phyloP scores from a whole-genome alignment of 1,139 yeast genomes.

The Nakaseomyces nivariensis region DNA sequence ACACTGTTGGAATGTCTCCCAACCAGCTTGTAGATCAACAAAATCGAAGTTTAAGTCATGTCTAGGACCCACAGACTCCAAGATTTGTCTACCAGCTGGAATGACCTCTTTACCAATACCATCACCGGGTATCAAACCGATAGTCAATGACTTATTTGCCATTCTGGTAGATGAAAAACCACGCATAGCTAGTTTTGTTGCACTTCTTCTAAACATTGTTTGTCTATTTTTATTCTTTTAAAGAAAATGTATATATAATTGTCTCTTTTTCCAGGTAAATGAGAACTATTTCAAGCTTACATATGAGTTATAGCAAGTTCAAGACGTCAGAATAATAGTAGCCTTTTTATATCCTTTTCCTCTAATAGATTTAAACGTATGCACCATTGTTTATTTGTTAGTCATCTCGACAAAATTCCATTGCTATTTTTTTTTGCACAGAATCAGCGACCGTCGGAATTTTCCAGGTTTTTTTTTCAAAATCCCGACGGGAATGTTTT shows the following conservation, averaged over 20 bases:
- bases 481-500: too few relatives aligned
- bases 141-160: conserved; percentile 23
- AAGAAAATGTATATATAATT: not conserved
- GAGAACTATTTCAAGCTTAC: not conserved
- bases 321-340: not conserved
- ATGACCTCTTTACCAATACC: conserved; percentile 97
- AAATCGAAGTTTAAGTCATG: conserved; percentile 77
- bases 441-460: too few relatives aligned
- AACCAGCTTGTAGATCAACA: conserved; percentile 85
- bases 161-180: conserved; percentile 13
- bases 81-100: conserved; percentile 81
- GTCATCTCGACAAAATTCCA: not conserved
- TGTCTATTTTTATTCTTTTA: too few relatives aligned
- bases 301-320: not conserved
- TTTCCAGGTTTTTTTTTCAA: too few relatives aligned
- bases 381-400: not conserved
- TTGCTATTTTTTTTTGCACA: not conserved
- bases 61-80: conserved; percentile 68
- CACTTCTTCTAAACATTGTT: conserved; percentile 21
- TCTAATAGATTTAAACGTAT: not conserved
- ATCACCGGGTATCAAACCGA: conserved; percentile 87
- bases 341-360: not conserved
- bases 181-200: conserved; percentile 18
- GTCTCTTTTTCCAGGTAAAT: too few relatives aligned
- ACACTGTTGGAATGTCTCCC: conserved; percentile 81